Evolutionary conservation across 192 early-diverging fungal genomes (phyloP).

Genomic region (Backusella circina): DNA sequence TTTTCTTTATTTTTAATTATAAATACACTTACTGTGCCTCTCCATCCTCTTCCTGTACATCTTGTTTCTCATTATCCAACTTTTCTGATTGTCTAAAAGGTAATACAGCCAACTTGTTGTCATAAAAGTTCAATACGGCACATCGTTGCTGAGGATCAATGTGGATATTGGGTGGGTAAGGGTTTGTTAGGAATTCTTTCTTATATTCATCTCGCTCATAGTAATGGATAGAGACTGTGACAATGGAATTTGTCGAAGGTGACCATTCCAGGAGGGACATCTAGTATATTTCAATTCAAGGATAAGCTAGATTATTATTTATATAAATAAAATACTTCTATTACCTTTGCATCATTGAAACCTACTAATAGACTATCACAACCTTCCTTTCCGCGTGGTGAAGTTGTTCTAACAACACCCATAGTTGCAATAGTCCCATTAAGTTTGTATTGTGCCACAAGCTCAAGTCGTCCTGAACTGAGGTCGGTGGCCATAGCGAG

Average conservation of each 20-base stretch:
- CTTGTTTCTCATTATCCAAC: constrained; percentile 19
- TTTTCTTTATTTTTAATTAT: no score
- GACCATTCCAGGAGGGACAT: constrained; percentile 92
- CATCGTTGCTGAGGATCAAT: constrained; percentile 88
- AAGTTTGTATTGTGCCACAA: constrained; percentile 60
- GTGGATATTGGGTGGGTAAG: constrained; percentile 58
- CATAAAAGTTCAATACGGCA: constrained; percentile 84
- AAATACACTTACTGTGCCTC: constrained; percentile 40
- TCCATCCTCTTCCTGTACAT: constrained; percentile 52
- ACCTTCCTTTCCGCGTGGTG: constrained; percentile 54
- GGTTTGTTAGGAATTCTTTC: constrained; percentile 65
- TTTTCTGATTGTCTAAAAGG: constrained; percentile 76
- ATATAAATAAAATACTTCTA: neutral
- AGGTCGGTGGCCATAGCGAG: constrained; percentile 10
- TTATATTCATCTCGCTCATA: constrained; percentile 92
- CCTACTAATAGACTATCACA: constrained; percentile 73
- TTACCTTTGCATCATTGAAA: constrained; percentile 84
- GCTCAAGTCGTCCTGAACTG: constrained; percentile 53
- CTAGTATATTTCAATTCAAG: constrained; percentile 40
- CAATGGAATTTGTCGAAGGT: constrained; percentile 62
- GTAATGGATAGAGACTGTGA: constrained; percentile 94
- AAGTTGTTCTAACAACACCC: constrained; percentile 64
- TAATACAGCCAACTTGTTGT: constrained; percentile 83
- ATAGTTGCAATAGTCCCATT: constrained; percentile 69
- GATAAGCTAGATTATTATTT: neutral